Evolutionary conservation across 2,329 filamentous ascomycete species (phyloP).

Genomic region (Nemania abortiva): DNA sequence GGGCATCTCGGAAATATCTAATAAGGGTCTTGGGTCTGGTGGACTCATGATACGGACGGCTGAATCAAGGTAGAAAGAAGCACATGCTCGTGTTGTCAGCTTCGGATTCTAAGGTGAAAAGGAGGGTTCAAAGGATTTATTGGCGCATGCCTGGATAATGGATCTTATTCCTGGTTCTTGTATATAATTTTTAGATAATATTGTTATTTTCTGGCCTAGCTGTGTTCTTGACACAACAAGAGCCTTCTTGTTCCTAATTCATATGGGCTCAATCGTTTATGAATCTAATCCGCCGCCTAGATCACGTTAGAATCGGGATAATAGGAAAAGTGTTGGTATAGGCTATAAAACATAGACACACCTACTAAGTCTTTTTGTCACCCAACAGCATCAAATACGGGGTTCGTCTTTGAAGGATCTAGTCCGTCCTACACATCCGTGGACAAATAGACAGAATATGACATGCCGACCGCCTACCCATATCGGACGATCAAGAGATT

Average conservation of each 20-base stretch:
- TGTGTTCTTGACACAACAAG: slow-evolving; percentile 25
- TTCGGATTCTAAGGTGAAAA: slow-evolving; percentile 46
- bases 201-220: slow-evolving; percentile 31
- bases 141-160: slow-evolving; percentile 15
- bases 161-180: slow-evolving; percentile 27
- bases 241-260: not conserved
- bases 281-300: slow-evolving; percentile 15
- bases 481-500: slow-evolving; percentile 4
- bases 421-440: not conserved
- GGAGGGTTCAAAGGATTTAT: slow-evolving; percentile 44
- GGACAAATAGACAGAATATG: not conserved
- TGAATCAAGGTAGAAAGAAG: slow-evolving; percentile 37
- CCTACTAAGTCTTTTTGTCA: slow-evolving; percentile 8
- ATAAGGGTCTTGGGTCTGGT: not conserved
- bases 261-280: not conserved
- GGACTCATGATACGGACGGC: slow-evolving; percentile 34
- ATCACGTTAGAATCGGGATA: slow-evolving; percentile 27
- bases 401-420: not conserved
- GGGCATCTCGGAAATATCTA: slow-evolving; percentile 17
- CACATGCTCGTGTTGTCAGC: slow-evolving; percentile 38
- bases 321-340: not conserved
- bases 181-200: slow-evolving; percentile 29
- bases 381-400: not conserved
- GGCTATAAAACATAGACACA: slow-evolving; percentile 24
- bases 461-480: slow-evolving; percentile 1